phyloP scores from a whole-genome alignment of 345 rosid species.

The Populus deltoides region DNA sequence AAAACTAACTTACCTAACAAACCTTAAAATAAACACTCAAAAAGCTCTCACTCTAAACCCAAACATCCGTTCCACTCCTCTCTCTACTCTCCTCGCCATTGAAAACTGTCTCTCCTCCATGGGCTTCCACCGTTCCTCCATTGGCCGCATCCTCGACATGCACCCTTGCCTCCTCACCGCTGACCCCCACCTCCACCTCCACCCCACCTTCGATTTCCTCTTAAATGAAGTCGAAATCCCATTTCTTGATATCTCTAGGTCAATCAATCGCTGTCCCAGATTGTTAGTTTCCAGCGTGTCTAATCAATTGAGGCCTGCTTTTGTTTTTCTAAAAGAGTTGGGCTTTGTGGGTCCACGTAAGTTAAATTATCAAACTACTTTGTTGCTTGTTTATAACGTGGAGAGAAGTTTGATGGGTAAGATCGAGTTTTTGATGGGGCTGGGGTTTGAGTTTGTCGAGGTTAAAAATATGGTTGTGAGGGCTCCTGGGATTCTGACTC shows the following conservation, averaged over 20 bases:
- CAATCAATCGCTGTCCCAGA: slow-evolving; percentile 67
- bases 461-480: slow-evolving; percentile 69
- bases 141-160: slow-evolving; percentile 83
- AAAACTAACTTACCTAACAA: slow-evolving; percentile 62
- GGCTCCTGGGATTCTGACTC: slow-evolving; percentile 70
- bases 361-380: slow-evolving; percentile 48
- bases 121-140: slow-evolving; percentile 58
- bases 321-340: slow-evolving; percentile 44
- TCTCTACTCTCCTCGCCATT: slow-evolving; percentile 64
- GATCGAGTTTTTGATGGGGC: slow-evolving; percentile 44
- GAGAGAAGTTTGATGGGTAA: slow-evolving; percentile 58
- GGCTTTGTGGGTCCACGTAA: slow-evolving; percentile 52
- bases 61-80: slow-evolving; percentile 63
- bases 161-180: slow-evolving; percentile 65
- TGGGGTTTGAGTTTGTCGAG: slow-evolving; percentile 50
- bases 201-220: slow-evolving; percentile 63
- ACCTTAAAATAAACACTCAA: slow-evolving; percentile 59
- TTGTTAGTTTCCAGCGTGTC: slow-evolving; percentile 49
- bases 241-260: slow-evolving; percentile 43
- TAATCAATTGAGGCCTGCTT: slow-evolving; percentile 57
- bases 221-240: slow-evolving; percentile 54
- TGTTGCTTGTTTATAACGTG: slow-evolving; percentile 62
- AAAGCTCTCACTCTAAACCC: slow-evolving; percentile 74
- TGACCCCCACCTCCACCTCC: slow-evolving; percentile 46
- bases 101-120: slow-evolving; percentile 54